These are phyloP conservation scores for Eucalyptus cloeziana DNA, from an alignment of 345 rosid genomes.

Conservation along the genomic window DNA sequence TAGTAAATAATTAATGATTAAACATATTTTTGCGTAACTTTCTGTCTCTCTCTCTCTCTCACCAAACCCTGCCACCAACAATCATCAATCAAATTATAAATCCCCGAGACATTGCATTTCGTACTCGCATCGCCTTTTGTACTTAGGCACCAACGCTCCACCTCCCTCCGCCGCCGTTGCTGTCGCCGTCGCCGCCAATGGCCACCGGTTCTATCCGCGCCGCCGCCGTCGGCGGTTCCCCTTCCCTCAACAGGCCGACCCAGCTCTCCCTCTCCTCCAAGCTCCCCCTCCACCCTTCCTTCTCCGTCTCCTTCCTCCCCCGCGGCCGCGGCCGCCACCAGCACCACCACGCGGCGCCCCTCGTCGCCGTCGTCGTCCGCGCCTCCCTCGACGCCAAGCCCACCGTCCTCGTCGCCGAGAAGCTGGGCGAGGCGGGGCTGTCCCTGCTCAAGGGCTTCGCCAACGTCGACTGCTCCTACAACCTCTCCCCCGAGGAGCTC, in stretches of 20 bases:
- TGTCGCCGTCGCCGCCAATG: background rate
- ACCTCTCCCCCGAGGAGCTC: constrained; percentile 78
- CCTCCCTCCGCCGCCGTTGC: background rate
- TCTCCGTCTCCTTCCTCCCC: constrained; percentile 7
- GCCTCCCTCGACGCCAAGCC: constrained; percentile 40
- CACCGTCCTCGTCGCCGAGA: constrained; percentile 75
- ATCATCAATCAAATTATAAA: background rate
- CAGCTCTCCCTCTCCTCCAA: constrained; percentile 23
- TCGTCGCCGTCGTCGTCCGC: background rate
- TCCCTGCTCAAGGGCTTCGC: constrained; percentile 45
- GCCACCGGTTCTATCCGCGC: constrained; percentile 4
- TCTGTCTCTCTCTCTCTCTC: background rate
- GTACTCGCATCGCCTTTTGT: constrained; percentile 3
- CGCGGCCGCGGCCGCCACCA: constrained; percentile 1
- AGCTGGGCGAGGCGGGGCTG: constrained; percentile 74
- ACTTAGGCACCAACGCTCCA: background rate
- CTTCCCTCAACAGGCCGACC: constrained; percentile 10
- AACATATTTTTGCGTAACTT: background rate
- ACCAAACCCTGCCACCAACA: background rate
- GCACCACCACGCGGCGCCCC: background rate
- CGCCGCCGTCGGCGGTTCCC: background rate
- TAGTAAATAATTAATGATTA: background rate
- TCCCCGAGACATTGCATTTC: background rate
- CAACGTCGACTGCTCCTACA: constrained; percentile 73
- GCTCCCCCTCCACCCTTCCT: constrained; percentile 6